Percentiles rank a stretch among this genome's conserved stretches.
phyloP scores from a whole-genome alignment of 495 filamentous ascomycete genomes.

The Neurospora sp. region DNA sequence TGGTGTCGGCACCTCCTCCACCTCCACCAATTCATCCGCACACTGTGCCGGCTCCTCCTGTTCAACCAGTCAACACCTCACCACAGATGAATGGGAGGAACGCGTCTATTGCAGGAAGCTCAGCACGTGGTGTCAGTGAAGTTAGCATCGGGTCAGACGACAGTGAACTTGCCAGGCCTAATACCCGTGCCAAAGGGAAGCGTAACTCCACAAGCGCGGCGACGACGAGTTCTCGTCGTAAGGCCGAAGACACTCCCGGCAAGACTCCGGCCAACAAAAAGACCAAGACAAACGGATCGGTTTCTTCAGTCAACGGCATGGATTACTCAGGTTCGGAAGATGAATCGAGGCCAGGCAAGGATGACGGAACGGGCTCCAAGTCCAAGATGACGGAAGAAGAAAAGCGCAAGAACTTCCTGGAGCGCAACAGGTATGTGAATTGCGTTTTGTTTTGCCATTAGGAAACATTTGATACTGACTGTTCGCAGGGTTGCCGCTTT shows the following conservation, averaged over 20 bases:
- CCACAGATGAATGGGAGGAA: conserved; percentile 40
- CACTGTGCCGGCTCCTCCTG: conserved; percentile 15
- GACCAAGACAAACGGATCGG: conserved; percentile 47
- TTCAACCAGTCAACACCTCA: conserved; percentile 36
- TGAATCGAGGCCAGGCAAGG: conserved; percentile 42
- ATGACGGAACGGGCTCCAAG: conserved; percentile 27
- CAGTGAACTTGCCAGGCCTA: conserved; percentile 51
- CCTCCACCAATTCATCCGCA: conserved; percentile 36
- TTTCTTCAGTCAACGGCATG: conserved; percentile 24
- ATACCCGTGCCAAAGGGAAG: conserved; percentile 60
- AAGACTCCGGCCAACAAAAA: conserved; percentile 65
- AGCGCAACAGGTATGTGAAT: conserved; percentile 76
- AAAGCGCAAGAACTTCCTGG: conserved; percentile 95
- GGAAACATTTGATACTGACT: conserved; percentile 13
- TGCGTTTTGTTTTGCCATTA: background rate
- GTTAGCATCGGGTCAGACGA: conserved; percentile 65
- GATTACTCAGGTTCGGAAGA: conserved; percentile 26
- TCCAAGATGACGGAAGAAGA: conserved; percentile 98
- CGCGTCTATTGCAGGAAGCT: conserved; percentile 31
- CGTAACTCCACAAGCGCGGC: conserved; percentile 32
- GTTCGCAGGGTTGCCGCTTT: conserved; percentile 74
- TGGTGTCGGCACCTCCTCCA: conserved; percentile 19
- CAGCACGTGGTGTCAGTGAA: conserved; percentile 52
- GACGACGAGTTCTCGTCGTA: conserved; percentile 54
- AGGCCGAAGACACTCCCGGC: conserved; percentile 61